A percentile compares a stretch with the other conserved stretches of the same genome.
Evolutionary conservation across 23 red algal genomes (phyloP).

Genomic region (Gracilariopsis chorda): DNA sequence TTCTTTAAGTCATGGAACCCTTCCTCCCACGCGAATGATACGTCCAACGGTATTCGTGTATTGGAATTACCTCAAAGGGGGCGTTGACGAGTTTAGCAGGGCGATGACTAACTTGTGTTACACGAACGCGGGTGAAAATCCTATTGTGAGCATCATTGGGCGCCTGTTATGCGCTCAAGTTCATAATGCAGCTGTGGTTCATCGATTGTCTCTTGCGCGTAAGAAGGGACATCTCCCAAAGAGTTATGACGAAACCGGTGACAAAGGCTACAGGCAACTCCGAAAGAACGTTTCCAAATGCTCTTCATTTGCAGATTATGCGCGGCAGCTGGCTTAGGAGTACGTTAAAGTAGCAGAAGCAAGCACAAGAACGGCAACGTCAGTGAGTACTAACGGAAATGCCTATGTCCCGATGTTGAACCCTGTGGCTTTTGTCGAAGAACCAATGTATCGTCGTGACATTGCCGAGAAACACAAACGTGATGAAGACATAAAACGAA

Average conservation of each 20-base stretch:
- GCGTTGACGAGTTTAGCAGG: background rate
- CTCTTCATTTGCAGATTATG: conserved; percentile 1
- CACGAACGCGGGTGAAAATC: background rate
- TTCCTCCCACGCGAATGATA: background rate
- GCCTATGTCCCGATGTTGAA: background rate
- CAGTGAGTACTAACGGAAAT: background rate
- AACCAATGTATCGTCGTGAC: background rate
- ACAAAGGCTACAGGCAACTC: background rate
- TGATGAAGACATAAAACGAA: background rate
- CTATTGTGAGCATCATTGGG: background rate
- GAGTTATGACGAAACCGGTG: background rate
- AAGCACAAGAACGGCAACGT: background rate
- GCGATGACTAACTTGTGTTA: background rate
- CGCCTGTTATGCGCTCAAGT: background rate
- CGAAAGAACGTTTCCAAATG: background rate
- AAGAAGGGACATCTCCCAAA: background rate
- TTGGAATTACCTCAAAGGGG: conserved; percentile 22
- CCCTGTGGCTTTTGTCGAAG: background rate
- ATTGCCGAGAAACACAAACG: background rate
- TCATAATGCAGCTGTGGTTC: background rate
- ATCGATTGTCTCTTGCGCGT: background rate
- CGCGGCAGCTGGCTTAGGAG: background rate
- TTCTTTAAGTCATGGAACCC: background rate
- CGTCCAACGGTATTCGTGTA: background rate
- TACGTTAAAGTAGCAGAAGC: background rate